A percentile compares a stretch with the other conserved stretches of the same genome.
phyloP scores from a whole-genome alignment of 1,284 basidiomycete genomes.

The Erythrobasidium hasegawianum region DNA sequence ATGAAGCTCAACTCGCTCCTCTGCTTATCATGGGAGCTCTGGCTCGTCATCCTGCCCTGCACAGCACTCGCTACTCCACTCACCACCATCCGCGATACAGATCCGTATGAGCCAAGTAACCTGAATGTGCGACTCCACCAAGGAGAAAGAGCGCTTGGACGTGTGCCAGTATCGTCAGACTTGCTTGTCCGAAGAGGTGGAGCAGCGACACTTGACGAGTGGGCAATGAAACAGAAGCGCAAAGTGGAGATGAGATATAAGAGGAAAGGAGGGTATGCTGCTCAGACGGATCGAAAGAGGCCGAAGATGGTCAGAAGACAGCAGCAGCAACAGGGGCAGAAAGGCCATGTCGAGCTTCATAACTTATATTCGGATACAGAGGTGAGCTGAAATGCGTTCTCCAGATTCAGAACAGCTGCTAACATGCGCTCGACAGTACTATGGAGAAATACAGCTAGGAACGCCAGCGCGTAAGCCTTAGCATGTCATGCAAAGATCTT shows the following conservation, averaged over 20 bases:
- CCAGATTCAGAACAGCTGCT: no score
- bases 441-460: conserved; percentile 25
- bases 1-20: no score
- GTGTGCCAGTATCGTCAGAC: no score
- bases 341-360: conserved; percentile 29
- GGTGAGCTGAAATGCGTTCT: conserved; percentile 3
- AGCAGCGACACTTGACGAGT: background rate
- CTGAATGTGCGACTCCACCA: no score
- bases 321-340: background rate
- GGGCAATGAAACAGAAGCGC: background rate
- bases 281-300: background rate
- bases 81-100: no score
- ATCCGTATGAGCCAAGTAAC: no score
- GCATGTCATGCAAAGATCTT: no score
- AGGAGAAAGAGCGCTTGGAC: no score
- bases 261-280: background rate
- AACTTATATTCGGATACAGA: conserved; percentile 32
- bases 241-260: background rate
- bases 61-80: no score
- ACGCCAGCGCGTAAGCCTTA: conserved; percentile 17
- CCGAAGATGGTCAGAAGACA: background rate
- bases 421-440: conserved; percentile 27
- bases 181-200: no score
- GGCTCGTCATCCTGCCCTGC: no score
- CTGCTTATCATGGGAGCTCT: no score